Evolutionary conservation across 495 filamentous ascomycete genomes (phyloP), one percentile per base, ranked within the genome.

Genomic region (Penicillium ochrochloron): DNA sequence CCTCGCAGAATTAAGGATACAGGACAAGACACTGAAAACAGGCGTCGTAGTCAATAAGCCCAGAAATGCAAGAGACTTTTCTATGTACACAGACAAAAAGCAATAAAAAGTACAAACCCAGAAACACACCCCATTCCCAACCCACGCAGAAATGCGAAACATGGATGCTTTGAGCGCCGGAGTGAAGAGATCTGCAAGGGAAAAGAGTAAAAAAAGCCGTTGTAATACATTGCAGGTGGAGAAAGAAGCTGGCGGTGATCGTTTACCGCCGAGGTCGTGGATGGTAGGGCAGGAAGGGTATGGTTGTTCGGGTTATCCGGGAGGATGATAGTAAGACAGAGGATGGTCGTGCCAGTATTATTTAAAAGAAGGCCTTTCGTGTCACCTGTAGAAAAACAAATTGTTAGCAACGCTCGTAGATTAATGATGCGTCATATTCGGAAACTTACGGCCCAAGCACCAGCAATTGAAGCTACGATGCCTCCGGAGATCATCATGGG

Each of bases 401-500:
- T 5, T 63, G 69, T 82, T 76, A 85, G 76, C 50, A 35, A 63
- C 55, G 42, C 37, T 31, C 33, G n/a, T 33, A 5, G 55, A 37
- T 2, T 0, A 44, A 17, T 17, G 15, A 25, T 52, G 29, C 33
- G 21, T 25, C 46, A 60, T 17, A 12, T 11, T 5, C 12, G 39
- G 29, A 50, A 62, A 86, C 90, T 70, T 88, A 98, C 93, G 68
- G 92, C 87, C 95, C 95, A 99, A 57, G 77, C 85, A 60, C 92
- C 94, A 35, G 95, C 95, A 60, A 92, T 85, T 17, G 86, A 82
- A 44, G 89, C 95, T 62, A 97, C 93, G 56, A 99, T 87, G 64
- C 89, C 89, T 39, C 92, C 90, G 33, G 92, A 96, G 70, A 97
- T 95, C 84, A 92, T 80, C 93, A 98, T 97, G 27, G 93, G 92